Base-by-base conservation (phyloP, 1,284 basidiomycete genomes). In the Coriolopsis trogii region DNA sequence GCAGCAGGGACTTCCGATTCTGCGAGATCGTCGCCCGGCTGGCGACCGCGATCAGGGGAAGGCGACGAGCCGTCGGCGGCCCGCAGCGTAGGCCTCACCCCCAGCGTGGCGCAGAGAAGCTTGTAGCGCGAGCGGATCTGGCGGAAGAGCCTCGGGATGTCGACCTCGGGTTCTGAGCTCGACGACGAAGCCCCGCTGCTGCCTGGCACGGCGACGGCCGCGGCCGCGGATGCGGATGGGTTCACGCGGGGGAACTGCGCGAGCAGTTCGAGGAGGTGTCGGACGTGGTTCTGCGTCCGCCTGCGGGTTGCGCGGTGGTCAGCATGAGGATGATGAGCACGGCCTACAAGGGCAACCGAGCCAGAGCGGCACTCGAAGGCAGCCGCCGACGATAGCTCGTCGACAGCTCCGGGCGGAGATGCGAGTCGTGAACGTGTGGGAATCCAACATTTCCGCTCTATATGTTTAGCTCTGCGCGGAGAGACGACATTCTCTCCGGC, bases 111-210 rank as follows among this genome's bases (percentile, higher is more conserved):
- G 63, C 95, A 98, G 18, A 94, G 81, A 0, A 87, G 80, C 62
- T 89, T 89, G 72, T 98, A 97, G 60, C 91, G 81, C 3, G 94
- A 92, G 26, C 93, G 84, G 56, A 97, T 95, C 59, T 90, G 85
- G 34, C 86, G 83, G 53, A 96, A 82, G 21, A 95, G 81, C 48
- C 82, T 82, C 9, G 84, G 72, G 40, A 93, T 81, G 65, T 94
- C 91, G 24, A 93, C 60, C 37, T 89, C 85, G 0, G 73, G 61
- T 31, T 70, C 70, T 16, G 64, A 39, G 20, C 31, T 21, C 10
- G 30, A 4, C n/a, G n/a, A n/a, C n/a, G n/a, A n/a, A n/a, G n/a
- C n/a, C n/a, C n/a, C n/a, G n/a, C n/a, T n/a, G n/a, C n/a, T n/a
- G n/a, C n/a, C n/a, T n/a, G n/a, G n/a, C n/a, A n/a, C n/a, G 30